Evolutionary conservation across 208 protist species (phyloP).

Genomic region (Trypanosoma theileri): DNA sequence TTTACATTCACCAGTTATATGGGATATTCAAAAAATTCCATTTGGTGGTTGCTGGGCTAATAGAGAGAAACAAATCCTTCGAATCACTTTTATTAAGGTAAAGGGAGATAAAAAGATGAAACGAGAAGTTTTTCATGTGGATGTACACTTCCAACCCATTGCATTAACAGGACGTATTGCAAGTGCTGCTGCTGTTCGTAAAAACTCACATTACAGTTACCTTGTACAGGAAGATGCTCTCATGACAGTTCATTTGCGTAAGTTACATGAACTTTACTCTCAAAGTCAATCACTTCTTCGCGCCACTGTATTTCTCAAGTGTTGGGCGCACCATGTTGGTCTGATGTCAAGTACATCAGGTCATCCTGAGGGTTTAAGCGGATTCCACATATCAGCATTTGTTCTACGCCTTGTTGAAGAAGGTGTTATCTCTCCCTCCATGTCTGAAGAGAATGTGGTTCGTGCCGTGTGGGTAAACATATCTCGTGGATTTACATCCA

Average conservation of each 20-base stretch:
- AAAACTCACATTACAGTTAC: slow-evolving; percentile 82
- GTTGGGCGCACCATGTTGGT: slow-evolving; percentile 80
- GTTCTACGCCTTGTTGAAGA: slow-evolving; percentile 71
- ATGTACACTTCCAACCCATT: slow-evolving; percentile 70
- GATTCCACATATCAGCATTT: slow-evolving; percentile 75
- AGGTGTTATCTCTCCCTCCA: slow-evolving; percentile 56
- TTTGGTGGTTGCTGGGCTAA: slow-evolving; percentile 65
- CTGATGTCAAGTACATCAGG: slow-evolving; percentile 62
- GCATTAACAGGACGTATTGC: slow-evolving; percentile 49
- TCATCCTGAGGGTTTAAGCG: slow-evolving; percentile 73
- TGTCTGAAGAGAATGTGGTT: slow-evolving; percentile 79
- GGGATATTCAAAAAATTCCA: slow-evolving; percentile 45
- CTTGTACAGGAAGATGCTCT: slow-evolving; percentile 80
- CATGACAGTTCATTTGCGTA: slow-evolving; percentile 71
- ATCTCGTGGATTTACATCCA: slow-evolving; percentile 48
- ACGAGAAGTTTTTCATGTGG: slow-evolving; percentile 63
- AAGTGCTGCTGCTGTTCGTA: slow-evolving; percentile 51
- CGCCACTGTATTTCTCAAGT: slow-evolving; percentile 82
- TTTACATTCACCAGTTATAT: slow-evolving; percentile 31
- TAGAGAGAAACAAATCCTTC: slow-evolving; percentile 58
- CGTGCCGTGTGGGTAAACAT: slow-evolving; percentile 77
- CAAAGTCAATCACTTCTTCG: slow-evolving; percentile 50
- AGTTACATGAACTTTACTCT: slow-evolving; percentile 72
- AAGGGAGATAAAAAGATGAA: slow-evolving; percentile 2
- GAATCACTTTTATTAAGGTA: slow-evolving; percentile 51